These are phyloP conservation scores for Hypoxylon sp. DNA, from an alignment of 2,329 filamentous ascomycete species.

Conservation along the genomic window DNA sequence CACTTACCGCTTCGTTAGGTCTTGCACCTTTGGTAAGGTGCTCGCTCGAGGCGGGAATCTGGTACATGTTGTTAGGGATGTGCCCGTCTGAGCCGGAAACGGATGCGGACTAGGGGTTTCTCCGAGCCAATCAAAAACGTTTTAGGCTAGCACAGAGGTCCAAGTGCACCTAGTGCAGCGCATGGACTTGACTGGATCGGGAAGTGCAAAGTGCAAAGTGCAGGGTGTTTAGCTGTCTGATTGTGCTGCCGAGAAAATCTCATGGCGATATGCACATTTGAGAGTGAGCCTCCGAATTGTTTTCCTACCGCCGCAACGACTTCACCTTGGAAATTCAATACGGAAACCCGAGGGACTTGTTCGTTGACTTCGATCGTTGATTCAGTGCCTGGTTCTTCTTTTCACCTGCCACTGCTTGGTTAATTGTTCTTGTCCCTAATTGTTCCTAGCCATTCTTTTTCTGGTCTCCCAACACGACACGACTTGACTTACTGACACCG, in stretches of 20 bases:
- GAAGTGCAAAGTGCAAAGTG: no score
- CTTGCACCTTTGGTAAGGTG: not conserved
- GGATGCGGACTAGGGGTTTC: slow-evolving; percentile 52
- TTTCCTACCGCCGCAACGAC: slow-evolving; percentile 42
- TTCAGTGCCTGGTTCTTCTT: slow-evolving; percentile 34
- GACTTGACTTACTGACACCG: slow-evolving; percentile 32
- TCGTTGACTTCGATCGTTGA: slow-evolving; percentile 27
- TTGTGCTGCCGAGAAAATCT: slow-evolving; percentile 54
- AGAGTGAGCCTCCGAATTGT: slow-evolving; percentile 41
- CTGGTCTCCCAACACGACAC: slow-evolving; percentile 20
- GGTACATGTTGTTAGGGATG: slow-evolving; percentile 18
- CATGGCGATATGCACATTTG: slow-evolving; percentile 46
- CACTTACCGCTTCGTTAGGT: slow-evolving; percentile 8
- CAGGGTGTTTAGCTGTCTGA: slow-evolving; percentile 47
- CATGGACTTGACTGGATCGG: slow-evolving; percentile 51
- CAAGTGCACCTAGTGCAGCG: slow-evolving; percentile 41
- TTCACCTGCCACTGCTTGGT: slow-evolving; percentile 15
- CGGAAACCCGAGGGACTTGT: slow-evolving; percentile 25
- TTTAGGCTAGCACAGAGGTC: slow-evolving; percentile 23
- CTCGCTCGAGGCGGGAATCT: not conserved
- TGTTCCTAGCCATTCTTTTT: slow-evolving; percentile 19
- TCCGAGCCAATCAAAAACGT: slow-evolving; percentile 49
- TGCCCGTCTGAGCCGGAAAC: slow-evolving; percentile 46
- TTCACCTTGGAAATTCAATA: slow-evolving; percentile 22
- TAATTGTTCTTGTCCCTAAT: slow-evolving; percentile 28